phyloP scores from a whole-genome alignment of 306 rosid species.

The Castanea mollissima region DNA sequence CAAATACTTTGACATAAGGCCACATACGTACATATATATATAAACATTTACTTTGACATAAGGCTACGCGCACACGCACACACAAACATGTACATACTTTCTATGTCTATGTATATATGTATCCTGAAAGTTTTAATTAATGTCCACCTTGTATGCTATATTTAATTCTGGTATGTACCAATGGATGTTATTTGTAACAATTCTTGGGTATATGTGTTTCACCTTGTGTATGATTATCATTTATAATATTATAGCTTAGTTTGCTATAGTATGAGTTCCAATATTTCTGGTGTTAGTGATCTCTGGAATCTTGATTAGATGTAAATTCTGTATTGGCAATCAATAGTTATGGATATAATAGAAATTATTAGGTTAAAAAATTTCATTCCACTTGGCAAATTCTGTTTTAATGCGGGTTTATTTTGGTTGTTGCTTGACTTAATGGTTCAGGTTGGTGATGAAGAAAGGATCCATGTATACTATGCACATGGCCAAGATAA shows the following conservation, averaged over 20 bases:
- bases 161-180: neutral
- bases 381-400: neutral
- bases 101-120: neutral
- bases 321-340: neutral
- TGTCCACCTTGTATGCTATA: neutral
- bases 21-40: neutral
- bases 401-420: neutral
- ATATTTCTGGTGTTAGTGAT: neutral
- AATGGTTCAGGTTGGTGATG: conserved; percentile 76
- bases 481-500: conserved; percentile 91
- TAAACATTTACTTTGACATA: neutral
- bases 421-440: conserved; percentile 11
- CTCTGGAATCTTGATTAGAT: neutral
- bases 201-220: neutral
- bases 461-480: conserved; percentile 97
- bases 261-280: neutral
- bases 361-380: neutral
- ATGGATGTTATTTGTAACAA: neutral
- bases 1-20: neutral
- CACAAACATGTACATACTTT: neutral
- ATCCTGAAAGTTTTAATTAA: neutral
- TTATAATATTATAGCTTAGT: neutral
- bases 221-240: neutral
- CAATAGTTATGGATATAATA: neutral
- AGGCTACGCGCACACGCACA: neutral